A percentile compares a stretch with the other conserved stretches of the same genome.
Evolutionary conservation across 257 asterid genomes (phyloP).

Genomic region (Jacaranda copaia): DNA sequence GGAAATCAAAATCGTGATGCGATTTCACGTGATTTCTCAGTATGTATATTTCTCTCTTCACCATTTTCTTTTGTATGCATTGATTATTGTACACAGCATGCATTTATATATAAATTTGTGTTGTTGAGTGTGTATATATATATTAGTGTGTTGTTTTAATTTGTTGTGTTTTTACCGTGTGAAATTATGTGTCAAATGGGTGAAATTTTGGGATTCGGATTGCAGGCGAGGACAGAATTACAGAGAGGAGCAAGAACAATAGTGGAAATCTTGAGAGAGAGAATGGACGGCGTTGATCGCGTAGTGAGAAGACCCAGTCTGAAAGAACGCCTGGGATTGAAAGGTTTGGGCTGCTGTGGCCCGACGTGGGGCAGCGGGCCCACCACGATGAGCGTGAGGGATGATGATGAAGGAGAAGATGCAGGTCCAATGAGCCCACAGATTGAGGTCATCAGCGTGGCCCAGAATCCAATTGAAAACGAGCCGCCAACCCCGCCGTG

Average conservation of each 20-base stretch:
- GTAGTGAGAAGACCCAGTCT: conserved; percentile 58
- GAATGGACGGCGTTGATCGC: conserved; percentile 69
- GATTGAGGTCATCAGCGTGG: conserved; percentile 9
- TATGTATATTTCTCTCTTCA: conserved; percentile 36
- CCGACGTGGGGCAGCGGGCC: conserved; percentile 63
- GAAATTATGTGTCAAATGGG: conserved; percentile 49
- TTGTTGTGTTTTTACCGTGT: not conserved
- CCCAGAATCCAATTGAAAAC: conserved; percentile 32
- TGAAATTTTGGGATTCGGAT: conserved; percentile 60
- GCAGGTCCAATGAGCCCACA: conserved; percentile 38
- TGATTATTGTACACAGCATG: not conserved
- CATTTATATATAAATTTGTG: not conserved
- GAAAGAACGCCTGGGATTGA: conserved; percentile 74
- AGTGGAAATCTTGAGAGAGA: conserved; percentile 54
- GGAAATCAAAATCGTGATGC: conserved; percentile 30
- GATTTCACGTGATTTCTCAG: conserved; percentile 58
- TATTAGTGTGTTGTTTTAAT: not conserved
- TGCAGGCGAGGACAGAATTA: conserved; percentile 59
- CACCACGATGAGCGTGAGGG: conserved; percentile 51
- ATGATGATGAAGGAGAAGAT: conserved; percentile 38
- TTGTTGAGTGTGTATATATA: not conserved
- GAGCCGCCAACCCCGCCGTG: conserved; percentile 50
- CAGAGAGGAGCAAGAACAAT: conserved; percentile 55
- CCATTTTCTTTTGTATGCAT: conserved; percentile 36
- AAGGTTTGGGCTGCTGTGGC: conserved; percentile 70